phyloP scores from a whole-genome alignment of 2,329 filamentous ascomycete species.

The Aspergillus flavus region DNA sequence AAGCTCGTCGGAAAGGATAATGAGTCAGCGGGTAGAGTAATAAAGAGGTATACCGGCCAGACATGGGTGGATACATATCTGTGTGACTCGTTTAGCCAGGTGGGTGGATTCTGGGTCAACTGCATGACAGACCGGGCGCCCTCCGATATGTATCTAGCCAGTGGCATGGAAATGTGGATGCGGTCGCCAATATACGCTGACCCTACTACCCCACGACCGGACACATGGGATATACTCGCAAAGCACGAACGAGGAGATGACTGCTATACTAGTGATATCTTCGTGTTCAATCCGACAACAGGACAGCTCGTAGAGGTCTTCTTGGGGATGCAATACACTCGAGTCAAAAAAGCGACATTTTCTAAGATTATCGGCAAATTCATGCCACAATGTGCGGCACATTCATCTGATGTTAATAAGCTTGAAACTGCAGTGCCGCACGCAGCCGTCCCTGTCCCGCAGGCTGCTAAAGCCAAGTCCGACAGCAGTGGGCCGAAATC shows the following conservation, averaged over 20 bases:
- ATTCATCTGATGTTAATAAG: not conserved
- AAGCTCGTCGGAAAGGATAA: constrained; percentile 24
- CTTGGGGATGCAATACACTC: constrained; percentile 33
- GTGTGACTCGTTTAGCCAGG: constrained; percentile 36
- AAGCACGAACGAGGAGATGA: constrained; percentile 27
- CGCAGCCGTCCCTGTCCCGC: too few relatives aligned
- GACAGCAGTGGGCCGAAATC: not conserved
- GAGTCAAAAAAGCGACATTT: constrained; percentile 27
- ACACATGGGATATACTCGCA: constrained; percentile 32
- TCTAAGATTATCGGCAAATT: constrained; percentile 10
- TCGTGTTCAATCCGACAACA: constrained; percentile 33
- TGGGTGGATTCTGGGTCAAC: constrained; percentile 43
- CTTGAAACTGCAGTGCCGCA: not conserved
- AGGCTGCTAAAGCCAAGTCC: too few relatives aligned
- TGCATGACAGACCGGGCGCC: constrained; percentile 32
- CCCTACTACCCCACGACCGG: constrained; percentile 5
- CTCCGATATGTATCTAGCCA: constrained; percentile 35
- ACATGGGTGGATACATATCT: constrained; percentile 32
- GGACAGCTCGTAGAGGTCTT: constrained; percentile 33
- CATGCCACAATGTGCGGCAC: not conserved
- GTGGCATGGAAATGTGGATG: constrained; percentile 33
- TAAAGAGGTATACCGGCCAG: constrained; percentile 16
- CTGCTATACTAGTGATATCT: constrained; percentile 33
- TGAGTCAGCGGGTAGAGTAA: constrained; percentile 28
- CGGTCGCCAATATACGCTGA: constrained; percentile 25